Base-by-base conservation (phyloP, 495 filamentous ascomycete species). In the Amorphotheca resinae region DNA sequence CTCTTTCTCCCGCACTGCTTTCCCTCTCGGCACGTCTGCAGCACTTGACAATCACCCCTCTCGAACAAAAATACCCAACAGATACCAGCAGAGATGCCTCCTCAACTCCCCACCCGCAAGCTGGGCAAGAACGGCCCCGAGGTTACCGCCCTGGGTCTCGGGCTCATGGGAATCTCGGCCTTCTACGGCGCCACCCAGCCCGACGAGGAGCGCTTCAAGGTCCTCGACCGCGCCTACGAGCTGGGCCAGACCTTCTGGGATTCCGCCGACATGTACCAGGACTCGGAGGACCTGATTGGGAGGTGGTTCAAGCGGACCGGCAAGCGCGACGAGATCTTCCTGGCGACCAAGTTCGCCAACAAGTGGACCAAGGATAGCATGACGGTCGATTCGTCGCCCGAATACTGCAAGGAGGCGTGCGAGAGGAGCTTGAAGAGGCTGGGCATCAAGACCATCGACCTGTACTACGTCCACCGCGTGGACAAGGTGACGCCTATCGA, bases 171-270 rank as follows among this genome's bases (percentile, higher is more conserved):
- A 9, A 46, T 68, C 16, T 64, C 65, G 17, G 62, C 63, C 20
- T 52, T 54, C 9, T 75, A 74, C 42, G 67, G 68, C 3, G 33
- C 37, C 11, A 41, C 54, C 3, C 48, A 46, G 0, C 42, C 57
- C 0, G 64, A 72, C 21, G 46, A 56, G 22, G 64, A 66, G 3
- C 57, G 59, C 20, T 51, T 70, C 17, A 55, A 46, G 2, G 48
- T 74, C 2, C 58, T 74, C 4, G 67, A 72, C 43, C 52, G 55
- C 5, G 70, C 65, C 2, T 45, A 70, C 34, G 64, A 72, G 41
- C 54, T 70, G 9, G 79, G 78, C 1, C 59, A 66, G 26, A 69
- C 49, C 0, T 72, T 73, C 42, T 82, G 78, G 78, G 79, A 82
- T 50, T 69, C 63, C 12, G 68, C 77, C 18, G 69, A 80, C 38